Conservation (phyloP, 108 stramenopile species). For the Skeletonema potamos region DNA sequence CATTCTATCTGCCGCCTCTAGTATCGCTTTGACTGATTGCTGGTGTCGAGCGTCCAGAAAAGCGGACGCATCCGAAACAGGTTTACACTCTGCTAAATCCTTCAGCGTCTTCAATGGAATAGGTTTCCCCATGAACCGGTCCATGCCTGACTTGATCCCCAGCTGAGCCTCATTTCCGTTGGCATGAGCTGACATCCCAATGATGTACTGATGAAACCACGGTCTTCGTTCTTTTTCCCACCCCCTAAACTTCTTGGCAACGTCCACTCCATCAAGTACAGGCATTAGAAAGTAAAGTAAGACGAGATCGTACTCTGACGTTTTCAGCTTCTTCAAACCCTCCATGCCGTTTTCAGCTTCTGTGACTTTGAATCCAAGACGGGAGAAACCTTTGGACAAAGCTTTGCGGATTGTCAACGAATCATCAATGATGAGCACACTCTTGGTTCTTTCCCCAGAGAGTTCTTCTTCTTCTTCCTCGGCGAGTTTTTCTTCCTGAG, state of each 20-base stretch:
- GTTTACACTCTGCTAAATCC: constrained; percentile 44
- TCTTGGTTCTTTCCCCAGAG: not conserved
- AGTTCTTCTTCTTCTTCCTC: not conserved
- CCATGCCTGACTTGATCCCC: constrained; percentile 71
- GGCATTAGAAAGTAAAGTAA: constrained; percentile 87
- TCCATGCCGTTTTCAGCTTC: constrained; percentile 75
- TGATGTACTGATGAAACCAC: constrained; percentile 54
- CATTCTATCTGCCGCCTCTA: constrained; percentile 5
- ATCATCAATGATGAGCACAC: constrained; percentile 69
- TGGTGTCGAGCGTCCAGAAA: constrained; percentile 5
- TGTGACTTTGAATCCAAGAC: constrained; percentile 59
- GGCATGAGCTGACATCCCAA: constrained; percentile 75
- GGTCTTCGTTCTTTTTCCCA: constrained; percentile 61
- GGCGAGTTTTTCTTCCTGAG: not conserved
- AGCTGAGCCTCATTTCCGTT: constrained; percentile 49
- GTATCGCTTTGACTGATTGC: constrained; percentile 3
- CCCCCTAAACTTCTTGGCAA: constrained; percentile 64
- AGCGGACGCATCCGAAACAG: constrained; percentile 9
- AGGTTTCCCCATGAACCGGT: constrained; percentile 64
- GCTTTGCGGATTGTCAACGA: constrained; percentile 67
- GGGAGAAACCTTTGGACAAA: constrained; percentile 52
- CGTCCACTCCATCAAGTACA: constrained; percentile 80
- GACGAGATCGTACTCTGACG: constrained; percentile 57
- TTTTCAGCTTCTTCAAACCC: constrained; percentile 58
- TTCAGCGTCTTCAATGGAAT: constrained; percentile 56